These are phyloP conservation scores for Phytophthora sojae DNA, from an alignment of 352 stramenopile genomes.

Conservation along the genomic window DNA sequence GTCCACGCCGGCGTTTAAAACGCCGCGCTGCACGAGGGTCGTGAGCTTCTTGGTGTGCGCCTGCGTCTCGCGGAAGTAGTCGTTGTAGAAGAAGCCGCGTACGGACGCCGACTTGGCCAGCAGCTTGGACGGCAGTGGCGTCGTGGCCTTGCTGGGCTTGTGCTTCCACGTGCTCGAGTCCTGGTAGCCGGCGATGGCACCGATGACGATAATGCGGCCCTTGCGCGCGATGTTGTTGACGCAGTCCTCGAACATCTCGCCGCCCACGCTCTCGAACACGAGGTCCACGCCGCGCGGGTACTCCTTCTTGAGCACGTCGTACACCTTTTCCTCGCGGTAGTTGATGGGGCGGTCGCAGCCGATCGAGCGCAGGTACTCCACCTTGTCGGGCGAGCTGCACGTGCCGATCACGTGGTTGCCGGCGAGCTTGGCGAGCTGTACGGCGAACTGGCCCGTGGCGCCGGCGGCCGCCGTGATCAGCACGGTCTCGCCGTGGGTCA, in stretches of 20 bases:
- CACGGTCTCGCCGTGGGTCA: conserved; percentile 67
- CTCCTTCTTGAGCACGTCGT: conserved; percentile 69
- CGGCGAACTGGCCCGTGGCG: conserved; percentile 84
- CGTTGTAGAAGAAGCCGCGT: conserved; percentile 56
- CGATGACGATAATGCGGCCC: conserved; percentile 70
- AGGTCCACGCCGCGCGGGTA: conserved; percentile 74
- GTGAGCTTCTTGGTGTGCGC: conserved; percentile 44
- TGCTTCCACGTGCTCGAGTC: conserved; percentile 48
- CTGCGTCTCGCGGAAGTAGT: conserved; percentile 52
- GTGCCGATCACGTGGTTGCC: conserved; percentile 85
- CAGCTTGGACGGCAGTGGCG: conserved; percentile 41
- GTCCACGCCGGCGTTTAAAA: neutral
- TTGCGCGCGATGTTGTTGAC: conserved; percentile 67
- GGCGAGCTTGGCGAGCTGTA: conserved; percentile 87
- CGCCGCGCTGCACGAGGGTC: conserved; percentile 45
- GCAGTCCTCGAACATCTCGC: conserved; percentile 56
- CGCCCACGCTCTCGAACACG: conserved; percentile 72
- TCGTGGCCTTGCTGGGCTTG: conserved; percentile 35
- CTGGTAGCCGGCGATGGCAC: conserved; percentile 61
- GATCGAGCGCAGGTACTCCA: conserved; percentile 72
- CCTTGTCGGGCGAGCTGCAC: conserved; percentile 88
- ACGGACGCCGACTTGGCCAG: conserved; percentile 50
- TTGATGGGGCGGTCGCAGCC: conserved; percentile 86
- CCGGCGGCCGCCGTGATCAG: conserved; percentile 69
- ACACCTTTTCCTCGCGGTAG: conserved; percentile 81